A percentile compares a stretch with the other conserved stretches of the same genome.
These are phyloP conservation scores for Elaeis guineensis DNA, from an alignment of 176 grass and related monocot species.

Conservation along the genomic window DNA sequence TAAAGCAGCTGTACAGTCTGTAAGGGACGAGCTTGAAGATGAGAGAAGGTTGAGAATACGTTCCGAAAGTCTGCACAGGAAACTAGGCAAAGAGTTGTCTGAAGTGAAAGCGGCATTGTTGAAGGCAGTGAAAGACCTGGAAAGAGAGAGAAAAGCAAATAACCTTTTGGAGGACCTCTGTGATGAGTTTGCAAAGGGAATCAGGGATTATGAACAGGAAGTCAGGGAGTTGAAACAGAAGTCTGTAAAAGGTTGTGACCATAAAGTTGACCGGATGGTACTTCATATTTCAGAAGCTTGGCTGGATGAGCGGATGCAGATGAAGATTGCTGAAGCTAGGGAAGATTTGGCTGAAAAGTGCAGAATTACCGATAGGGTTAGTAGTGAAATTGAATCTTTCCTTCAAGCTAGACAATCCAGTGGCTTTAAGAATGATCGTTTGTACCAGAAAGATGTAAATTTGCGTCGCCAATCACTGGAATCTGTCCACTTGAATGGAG, in stretches of 20 bases:
- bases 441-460: constrained; percentile 30
- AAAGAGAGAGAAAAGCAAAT: constrained; percentile 69
- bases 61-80: constrained; percentile 67
- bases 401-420: constrained; percentile 42
- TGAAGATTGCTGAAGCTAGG: constrained; percentile 51
- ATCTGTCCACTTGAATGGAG: constrained; percentile 75
- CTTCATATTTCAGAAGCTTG: constrained; percentile 92
- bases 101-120: constrained; percentile 59
- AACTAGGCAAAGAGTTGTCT: constrained; percentile 70
- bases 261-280: constrained; percentile 65
- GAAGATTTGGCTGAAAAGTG: constrained; percentile 35
- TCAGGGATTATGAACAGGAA: constrained; percentile 87
- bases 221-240: constrained; percentile 75
- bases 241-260: constrained; percentile 38
- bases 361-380: constrained; percentile 56
- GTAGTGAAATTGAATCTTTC: constrained; percentile 65
- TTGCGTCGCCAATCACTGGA: constrained; percentile 76
- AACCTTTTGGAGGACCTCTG: constrained; percentile 68
- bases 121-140: constrained; percentile 62
- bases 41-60: constrained; percentile 71
- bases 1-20: constrained; percentile 42
- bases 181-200: constrained; percentile 77
- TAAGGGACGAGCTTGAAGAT: constrained; percentile 73
- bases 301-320: constrained; percentile 90
- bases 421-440: constrained; percentile 20